Conservation (phyloP, 371 early-diverging fungal genomes). For the Mucor racemosus region DNA sequence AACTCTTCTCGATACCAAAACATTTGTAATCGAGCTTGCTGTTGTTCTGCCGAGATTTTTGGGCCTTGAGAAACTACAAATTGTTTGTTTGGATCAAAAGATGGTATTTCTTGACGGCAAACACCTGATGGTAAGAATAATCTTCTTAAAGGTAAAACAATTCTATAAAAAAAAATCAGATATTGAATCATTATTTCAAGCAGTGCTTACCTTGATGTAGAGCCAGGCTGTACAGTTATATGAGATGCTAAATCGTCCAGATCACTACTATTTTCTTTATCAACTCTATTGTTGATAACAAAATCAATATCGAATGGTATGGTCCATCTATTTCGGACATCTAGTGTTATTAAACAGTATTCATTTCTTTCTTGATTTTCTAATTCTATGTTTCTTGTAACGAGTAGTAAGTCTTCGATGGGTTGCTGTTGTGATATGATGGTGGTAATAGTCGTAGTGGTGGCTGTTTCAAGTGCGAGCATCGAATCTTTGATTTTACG, state of each 20-base stretch:
- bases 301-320: conserved; percentile 70
- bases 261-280: conserved; percentile 8
- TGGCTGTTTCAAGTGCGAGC: too few species aligned
- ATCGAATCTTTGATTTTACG: neutral
- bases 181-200: neutral
- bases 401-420: conserved; percentile 19
- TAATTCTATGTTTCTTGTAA: conserved; percentile 8
- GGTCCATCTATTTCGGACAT: conserved; percentile 79
- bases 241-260: conserved; percentile 13
- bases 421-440: conserved; percentile 6
- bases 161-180: conserved; percentile 38
- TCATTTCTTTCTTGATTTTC: conserved; percentile 51
- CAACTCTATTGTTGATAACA: conserved; percentile 43
- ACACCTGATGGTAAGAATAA: conserved; percentile 58
- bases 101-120: conserved; percentile 66
- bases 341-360: conserved; percentile 76
- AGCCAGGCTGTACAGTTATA: conserved; percentile 44
- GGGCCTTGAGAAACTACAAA: conserved; percentile 73
- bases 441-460: too few species aligned
- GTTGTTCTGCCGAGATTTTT: conserved; percentile 55
- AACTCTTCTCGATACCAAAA: conserved; percentile 85
- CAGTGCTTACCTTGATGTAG: conserved; percentile 36
- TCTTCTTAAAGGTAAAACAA: conserved; percentile 72
- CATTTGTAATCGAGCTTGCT: conserved; percentile 57
- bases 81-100: conserved; percentile 74